phyloP scores from a whole-genome alignment of 1,284 basidiomycete genomes.

The Phellinidium pouzarii region DNA sequence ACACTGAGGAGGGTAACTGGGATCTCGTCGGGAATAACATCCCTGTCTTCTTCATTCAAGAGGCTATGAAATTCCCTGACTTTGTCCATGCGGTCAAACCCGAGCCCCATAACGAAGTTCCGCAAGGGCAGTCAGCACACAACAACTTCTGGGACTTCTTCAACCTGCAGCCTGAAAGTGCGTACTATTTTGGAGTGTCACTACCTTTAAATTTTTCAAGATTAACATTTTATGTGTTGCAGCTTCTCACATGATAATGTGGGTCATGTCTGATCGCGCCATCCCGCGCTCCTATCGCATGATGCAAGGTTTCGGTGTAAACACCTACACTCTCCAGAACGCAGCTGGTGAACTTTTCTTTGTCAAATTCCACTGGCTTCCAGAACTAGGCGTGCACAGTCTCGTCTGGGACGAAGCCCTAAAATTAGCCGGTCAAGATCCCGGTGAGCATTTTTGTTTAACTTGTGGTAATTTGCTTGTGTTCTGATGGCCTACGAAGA shows the following conservation, averaged over 20 bases:
- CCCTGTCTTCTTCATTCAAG: constrained; percentile 83
- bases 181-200: constrained; percentile 19
- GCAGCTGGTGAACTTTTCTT: constrained; percentile 59
- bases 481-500: constrained; percentile 33
- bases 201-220: not conserved
- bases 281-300: constrained; percentile 77
- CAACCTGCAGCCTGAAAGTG: constrained; percentile 55
- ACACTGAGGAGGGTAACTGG: constrained; percentile 77
- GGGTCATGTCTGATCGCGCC: constrained; percentile 77
- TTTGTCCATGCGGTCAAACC: constrained; percentile 77
- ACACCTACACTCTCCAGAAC: constrained; percentile 73
- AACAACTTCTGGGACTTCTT: constrained; percentile 85
- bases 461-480: constrained; percentile 1
- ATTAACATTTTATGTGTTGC: constrained; percentile 21
- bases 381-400: constrained; percentile 75
- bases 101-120: constrained; percentile 72
- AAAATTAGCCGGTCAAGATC: constrained; percentile 76
- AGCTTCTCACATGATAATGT: constrained; percentile 77
- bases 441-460: constrained; percentile 35
- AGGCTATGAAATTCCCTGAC: constrained; percentile 80
- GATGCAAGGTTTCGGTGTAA: constrained; percentile 86
- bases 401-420: constrained; percentile 85
- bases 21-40: constrained; percentile 76
- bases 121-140: constrained; percentile 57
- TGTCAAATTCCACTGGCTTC: constrained; percentile 83